A percentile compares a stretch with the other conserved stretches of the same genome.
Evolutionary conservation across 257 asterid species (phyloP).

Genomic region (Nicotiana noctiflora): DNA sequence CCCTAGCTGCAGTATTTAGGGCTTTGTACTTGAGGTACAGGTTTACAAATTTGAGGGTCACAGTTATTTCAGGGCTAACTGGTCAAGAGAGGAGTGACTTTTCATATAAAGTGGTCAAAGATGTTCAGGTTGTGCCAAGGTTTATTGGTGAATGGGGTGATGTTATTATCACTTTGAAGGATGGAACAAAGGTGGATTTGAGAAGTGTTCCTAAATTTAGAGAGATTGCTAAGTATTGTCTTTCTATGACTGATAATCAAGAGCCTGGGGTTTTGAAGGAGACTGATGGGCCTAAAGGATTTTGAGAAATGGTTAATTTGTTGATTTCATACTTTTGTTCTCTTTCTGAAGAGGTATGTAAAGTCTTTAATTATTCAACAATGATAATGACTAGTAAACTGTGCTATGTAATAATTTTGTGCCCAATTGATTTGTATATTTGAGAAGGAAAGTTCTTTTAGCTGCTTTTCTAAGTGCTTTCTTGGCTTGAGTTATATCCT

Average conservation of each 20-base stretch:
- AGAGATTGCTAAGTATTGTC: conserved; percentile 83
- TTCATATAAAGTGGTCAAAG: conserved; percentile 65
- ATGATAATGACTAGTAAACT: no score
- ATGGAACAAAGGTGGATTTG: conserved; percentile 83
- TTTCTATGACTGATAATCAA: conserved; percentile 48
- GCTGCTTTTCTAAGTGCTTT: no score
- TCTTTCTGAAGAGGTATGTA: background rate
- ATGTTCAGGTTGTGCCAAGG: conserved; percentile 93
- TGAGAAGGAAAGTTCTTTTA: no score
- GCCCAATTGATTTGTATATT: no score
- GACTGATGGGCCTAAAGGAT: conserved; percentile 48
- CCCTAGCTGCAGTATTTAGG: conserved; percentile 76
- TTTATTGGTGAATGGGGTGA: conserved; percentile 98
- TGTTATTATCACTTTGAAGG: conserved; percentile 69
- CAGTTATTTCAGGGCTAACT: conserved; percentile 83
- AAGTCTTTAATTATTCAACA: background rate
- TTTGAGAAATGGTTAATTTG: conserved; percentile 27
- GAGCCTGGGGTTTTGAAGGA: conserved; percentile 37
- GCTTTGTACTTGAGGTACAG: conserved; percentile 79
- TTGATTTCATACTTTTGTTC: background rate
- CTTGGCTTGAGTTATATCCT: no score
- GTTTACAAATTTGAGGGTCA: conserved; percentile 73
- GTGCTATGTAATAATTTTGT: no score
- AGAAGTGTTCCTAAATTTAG: conserved; percentile 96
- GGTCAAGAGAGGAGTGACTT: conserved; percentile 91